Evolutionary conservation across 164 flowering plant species (phyloP), one percentile per base, ranked within the genome.

Genomic region (Warburgia ugandensis): DNA sequence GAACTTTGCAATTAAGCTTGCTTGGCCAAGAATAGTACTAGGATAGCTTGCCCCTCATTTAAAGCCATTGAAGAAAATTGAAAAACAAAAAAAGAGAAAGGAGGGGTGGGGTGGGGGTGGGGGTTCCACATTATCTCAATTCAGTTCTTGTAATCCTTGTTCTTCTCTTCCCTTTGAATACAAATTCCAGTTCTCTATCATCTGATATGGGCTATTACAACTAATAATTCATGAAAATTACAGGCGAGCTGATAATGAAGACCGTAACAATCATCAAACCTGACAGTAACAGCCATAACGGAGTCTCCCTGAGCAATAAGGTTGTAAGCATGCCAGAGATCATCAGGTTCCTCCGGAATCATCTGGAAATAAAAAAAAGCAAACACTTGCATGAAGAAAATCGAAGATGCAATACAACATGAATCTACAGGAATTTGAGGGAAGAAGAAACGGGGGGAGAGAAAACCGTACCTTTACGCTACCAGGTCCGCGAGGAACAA

Each of bases 381-480:
- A 35, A 37, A 43, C 5, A 10, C 16, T 5, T 10, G 35, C 22
- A 17, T 14, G 25, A 48, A 12, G 5, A 16, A 38, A 33, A 25
- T 20, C 41, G 20, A 50, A 4, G 33, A 46, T n/a, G 16, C 22
- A 29, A 17, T 11, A 37, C 27, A 43, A 17, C 20, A 2, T 7
- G 2, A 0, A 36, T 1, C 16, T 9, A 12, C 16, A 58, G 12
- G 20, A 27, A 25, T 33, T 4, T 16, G 37, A 41, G 19, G 52
- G 9, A 37, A 37, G 44, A 23, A 33, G 31, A 48, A 23, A 16
- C 5, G 11, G 27, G 4, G 6, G 3, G 13, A 2, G n/a, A 10
- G n/a, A n/a, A n/a, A n/a, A n/a, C n/a, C n/a, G 32, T 29, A 88
- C 97, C 90, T 89, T 90, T 27, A 84, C 85, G 63, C 86, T 77